These are phyloP conservation scores for Phytophthora hybrid DNA, from an alignment of 352 stramenopile species.

Conservation along the genomic window DNA sequence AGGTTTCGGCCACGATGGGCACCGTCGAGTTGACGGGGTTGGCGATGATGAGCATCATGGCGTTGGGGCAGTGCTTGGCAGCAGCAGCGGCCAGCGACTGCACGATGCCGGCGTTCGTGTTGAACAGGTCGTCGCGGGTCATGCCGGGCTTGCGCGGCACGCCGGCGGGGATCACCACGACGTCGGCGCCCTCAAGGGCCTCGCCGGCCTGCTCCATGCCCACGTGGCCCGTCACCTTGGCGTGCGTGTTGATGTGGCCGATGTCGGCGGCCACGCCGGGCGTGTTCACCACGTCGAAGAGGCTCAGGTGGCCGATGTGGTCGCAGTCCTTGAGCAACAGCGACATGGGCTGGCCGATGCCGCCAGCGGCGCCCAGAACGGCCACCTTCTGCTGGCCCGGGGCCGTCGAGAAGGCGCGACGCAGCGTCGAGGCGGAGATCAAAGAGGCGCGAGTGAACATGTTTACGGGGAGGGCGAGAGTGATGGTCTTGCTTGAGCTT, in stretches of 20 bases:
- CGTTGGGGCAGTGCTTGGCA: constrained; percentile 96
- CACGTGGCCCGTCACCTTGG: constrained; percentile 75
- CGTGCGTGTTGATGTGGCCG: constrained; percentile 91
- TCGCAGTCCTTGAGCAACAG: constrained; percentile 98
- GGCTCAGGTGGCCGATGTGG: constrained; percentile 95
- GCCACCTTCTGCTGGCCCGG: constrained; percentile 81
- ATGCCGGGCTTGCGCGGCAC: constrained; percentile 99
- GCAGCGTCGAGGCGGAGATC: constrained; percentile 30
- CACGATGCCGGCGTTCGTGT: constrained; percentile 97
- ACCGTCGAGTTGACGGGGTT: constrained; percentile 99
- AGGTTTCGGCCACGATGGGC: constrained; percentile 98
- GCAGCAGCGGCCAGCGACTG: constrained; percentile 95
- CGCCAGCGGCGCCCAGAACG: constrained; percentile 94
- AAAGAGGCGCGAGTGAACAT: constrained; percentile 37
- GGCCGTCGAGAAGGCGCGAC: constrained; percentile 66
- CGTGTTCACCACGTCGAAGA: constrained; percentile 99
- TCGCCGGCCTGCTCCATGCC: constrained; percentile 84
- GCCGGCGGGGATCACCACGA: constrained; percentile 99
- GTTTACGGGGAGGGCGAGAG: neutral
- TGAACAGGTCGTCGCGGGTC: constrained; percentile 97
- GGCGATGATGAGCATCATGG: constrained; percentile 97
- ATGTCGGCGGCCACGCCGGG: constrained; percentile 98
- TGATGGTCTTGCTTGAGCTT: constrained; percentile 14
- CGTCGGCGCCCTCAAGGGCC: constrained; percentile 86
- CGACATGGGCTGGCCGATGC: constrained; percentile 99